Conservation (phyloP, 2,329 filamentous ascomycete genomes). For the Sclerotinia trifoliorum region DNA sequence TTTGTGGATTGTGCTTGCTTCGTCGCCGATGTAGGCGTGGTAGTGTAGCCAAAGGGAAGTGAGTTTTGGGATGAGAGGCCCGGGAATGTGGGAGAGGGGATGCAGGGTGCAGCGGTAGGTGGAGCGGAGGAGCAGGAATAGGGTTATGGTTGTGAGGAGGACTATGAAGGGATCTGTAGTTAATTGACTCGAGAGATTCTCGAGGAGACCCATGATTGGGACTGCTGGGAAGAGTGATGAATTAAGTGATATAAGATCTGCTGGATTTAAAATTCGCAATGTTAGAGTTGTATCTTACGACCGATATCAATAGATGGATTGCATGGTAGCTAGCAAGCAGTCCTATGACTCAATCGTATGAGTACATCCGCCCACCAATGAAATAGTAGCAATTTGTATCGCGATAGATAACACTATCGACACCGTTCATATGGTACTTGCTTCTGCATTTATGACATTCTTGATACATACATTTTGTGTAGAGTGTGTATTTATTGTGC, state of each 20-base stretch:
- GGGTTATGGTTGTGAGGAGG: conserved; percentile 21
- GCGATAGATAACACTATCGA: not conserved
- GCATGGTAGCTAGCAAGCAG: not conserved
- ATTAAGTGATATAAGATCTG: not conserved
- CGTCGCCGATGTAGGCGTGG: conserved; percentile 43
- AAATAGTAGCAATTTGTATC: not conserved
- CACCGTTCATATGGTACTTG: not conserved
- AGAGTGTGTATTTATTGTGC: not conserved
- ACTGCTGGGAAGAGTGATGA: not conserved
- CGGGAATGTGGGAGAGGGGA: conserved; percentile 44
- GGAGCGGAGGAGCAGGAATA: conserved; percentile 26
- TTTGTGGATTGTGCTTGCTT: conserved; percentile 32
- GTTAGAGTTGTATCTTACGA: not conserved
- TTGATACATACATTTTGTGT: too few relatives aligned
- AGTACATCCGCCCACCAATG: not conserved
- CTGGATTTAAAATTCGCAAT: not conserved
- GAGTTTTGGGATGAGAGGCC: conserved; percentile 41
- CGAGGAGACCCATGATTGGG: conserved; percentile 25
- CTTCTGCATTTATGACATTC: not conserved
- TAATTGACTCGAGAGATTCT: conserved; percentile 13
- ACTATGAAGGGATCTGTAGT: conserved; percentile 22
- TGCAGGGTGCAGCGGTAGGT: conserved; percentile 43
- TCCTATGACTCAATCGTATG: conserved; percentile 2
- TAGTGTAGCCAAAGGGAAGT: conserved; percentile 41
- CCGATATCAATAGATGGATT: not conserved